Conservation (phyloP, 768 basidiomycete genomes). For the Lepiota brunneoincarnata region DNA sequence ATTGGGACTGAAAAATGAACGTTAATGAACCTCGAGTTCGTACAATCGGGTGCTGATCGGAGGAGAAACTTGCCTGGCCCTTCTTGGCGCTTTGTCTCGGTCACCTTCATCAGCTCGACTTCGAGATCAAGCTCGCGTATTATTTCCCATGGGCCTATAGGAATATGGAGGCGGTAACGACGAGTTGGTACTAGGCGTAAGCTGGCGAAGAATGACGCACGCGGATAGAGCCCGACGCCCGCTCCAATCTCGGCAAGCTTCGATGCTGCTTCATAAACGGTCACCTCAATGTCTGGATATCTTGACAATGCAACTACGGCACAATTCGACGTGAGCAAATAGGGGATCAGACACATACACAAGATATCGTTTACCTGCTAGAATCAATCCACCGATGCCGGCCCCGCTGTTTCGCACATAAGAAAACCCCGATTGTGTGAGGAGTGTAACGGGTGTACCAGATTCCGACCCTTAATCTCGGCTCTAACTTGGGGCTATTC, state of each 20-base stretch:
- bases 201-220: slow-evolving; percentile 22
- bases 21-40: neutral
- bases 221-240: slow-evolving; percentile 53
- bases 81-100: slow-evolving; percentile 33
- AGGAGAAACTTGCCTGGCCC: slow-evolving; percentile 32
- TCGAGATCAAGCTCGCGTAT: slow-evolving; percentile 42
- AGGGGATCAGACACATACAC: neutral
- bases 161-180: neutral
- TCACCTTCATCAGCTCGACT: slow-evolving; percentile 37
- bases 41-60: no score
- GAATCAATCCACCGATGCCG: slow-evolving; percentile 47
- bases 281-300: slow-evolving; percentile 52
- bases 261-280: slow-evolving; percentile 50
- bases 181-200: neutral
- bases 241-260: slow-evolving; percentile 54
- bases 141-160: slow-evolving; percentile 46
- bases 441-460: no score
- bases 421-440: slow-evolving; percentile 8
- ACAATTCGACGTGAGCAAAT: slow-evolving; percentile 7
- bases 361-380: slow-evolving; percentile 30
- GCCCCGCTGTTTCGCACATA: slow-evolving; percentile 35
- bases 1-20: slow-evolving; percentile 40
- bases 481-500: no score
- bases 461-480: no score
- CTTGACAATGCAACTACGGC: slow-evolving; percentile 36